Conservation (phyloP, 1,284 basidiomycete genomes). For the Malassezia nana region DNA sequence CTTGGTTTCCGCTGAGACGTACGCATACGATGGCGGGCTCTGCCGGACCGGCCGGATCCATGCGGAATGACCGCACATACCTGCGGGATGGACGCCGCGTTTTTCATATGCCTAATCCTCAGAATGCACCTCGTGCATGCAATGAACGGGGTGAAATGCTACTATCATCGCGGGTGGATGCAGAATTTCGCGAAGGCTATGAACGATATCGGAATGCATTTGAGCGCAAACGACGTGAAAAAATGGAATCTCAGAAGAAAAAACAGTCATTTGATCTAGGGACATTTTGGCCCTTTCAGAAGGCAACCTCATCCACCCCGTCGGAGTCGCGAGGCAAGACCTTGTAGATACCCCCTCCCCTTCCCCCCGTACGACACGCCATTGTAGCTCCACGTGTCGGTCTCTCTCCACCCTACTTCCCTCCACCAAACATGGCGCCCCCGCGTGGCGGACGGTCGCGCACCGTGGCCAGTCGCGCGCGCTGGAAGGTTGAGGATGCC, state of each 20-base stretch:
- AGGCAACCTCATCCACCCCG: background rate
- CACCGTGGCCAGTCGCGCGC: background rate
- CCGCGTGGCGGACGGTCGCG: background rate
- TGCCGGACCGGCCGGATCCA: too few relatives aligned
- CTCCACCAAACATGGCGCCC: slow-evolving; percentile 4
- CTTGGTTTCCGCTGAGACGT: background rate
- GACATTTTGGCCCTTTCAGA: background rate
- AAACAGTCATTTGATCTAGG: background rate
- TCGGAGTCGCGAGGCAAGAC: background rate
- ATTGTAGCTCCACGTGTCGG: background rate
- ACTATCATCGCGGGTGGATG: slow-evolving; percentile 78
- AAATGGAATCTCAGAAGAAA: slow-evolving; percentile 24
- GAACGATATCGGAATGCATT: slow-evolving; percentile 85
- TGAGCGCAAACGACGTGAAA: slow-evolving; percentile 67
- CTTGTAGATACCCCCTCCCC: slow-evolving; percentile 5
- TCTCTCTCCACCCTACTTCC: background rate
- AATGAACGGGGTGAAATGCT: slow-evolving; percentile 94
- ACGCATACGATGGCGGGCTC: background rate
- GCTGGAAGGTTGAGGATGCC: slow-evolving; percentile 14
- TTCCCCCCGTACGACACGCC: background rate
- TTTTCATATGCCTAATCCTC: background rate
- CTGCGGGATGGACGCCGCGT: background rate
- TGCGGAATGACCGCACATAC: slow-evolving; percentile 3
- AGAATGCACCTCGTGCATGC: slow-evolving; percentile 56
- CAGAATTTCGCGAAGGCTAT: slow-evolving; percentile 75